These are phyloP conservation scores for Penicillium freii DNA, from an alignment of 2,329 filamentous ascomycete genomes.

Conservation along the genomic window DNA sequence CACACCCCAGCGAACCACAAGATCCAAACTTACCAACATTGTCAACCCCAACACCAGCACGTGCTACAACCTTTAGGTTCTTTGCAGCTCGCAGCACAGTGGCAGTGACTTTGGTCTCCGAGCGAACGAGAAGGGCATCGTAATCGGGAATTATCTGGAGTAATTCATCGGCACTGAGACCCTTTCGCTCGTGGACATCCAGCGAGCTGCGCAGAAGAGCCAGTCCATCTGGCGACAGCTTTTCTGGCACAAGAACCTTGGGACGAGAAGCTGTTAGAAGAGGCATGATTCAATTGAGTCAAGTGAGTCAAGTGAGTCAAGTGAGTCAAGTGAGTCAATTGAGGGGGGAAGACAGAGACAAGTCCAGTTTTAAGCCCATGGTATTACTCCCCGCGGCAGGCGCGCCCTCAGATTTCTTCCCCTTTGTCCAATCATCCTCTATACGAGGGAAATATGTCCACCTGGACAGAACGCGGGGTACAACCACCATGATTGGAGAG, in stretches of 20 bases:
- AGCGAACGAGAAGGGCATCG: conserved; percentile 74
- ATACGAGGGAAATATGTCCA: background rate
- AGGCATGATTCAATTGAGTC: conserved; percentile 11
- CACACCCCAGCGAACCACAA: background rate
- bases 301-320: background rate
- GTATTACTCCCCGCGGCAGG: conserved; percentile 1
- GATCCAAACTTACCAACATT: conserved; percentile 57
- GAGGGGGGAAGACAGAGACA: background rate
- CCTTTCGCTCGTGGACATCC: conserved; percentile 67
- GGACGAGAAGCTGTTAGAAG: conserved; percentile 32
- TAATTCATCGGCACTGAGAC: conserved; percentile 62
- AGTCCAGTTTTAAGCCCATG: background rate
- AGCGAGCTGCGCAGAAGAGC: conserved; percentile 64
- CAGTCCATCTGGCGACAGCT: conserved; percentile 75
- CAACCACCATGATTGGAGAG: conserved; percentile 1
- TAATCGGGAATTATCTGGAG: conserved; percentile 67
- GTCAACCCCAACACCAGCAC: conserved; percentile 79
- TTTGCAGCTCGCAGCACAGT: conserved; percentile 63
- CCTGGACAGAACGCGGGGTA: conserved; percentile 15
- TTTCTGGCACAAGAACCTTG: conserved; percentile 72
- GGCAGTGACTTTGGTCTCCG: conserved; percentile 76
- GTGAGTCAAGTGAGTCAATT: background rate
- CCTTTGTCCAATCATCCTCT: background rate
- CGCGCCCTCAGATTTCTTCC: background rate
- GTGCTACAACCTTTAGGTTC: conserved; percentile 72